Base-by-base conservation (phyloP, 768 basidiomycete species). In the Tulasnella calospora region DNA sequence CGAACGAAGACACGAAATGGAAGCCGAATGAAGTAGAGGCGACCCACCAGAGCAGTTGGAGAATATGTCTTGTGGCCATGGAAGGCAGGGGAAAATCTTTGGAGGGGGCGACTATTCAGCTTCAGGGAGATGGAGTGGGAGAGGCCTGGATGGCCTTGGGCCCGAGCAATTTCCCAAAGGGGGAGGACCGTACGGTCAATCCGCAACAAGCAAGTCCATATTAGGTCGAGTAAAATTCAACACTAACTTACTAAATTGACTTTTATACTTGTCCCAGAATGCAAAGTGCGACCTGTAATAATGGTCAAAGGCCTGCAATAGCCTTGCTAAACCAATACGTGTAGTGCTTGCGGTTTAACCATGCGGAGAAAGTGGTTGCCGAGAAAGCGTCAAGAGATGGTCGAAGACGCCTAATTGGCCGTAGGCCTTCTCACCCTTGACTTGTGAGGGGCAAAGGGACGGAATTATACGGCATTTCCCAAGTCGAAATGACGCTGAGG, bases 91-190 rank as follows among this genome's bases (percentile, higher is more conserved):
- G 61, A 67, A 67, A 30, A 67, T 67, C 9, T 67, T 13, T 67
- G 61, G 61, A 67, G 61, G 61, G 61, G 61, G 30, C 8, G 13
- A 67, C 61, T 15, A 67, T 67, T 67, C 61, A 35, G 61, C 30
- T 30, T 67, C 61, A 67, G 61, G 61, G 61, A 27, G 17, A 67
- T 67, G 61, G 61, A 67, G 61, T 67, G 61, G 61, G 61, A 67
- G 61, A 33, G 61, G 61, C 61, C 61, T 67, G 61, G 61, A 67
- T 67, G 61, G 61, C 61, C 61, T 67, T 67, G 61, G 51, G 61
- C 61, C 61, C 61, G n/a, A 9, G 61, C 61, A 67, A 67, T 67
- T 67, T 67, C 61, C 61, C 61, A 35, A 61, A 67, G 61, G 61
- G 61, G 61, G 27, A 67, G 61, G 61, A 67, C 61, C 19, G 33